phyloP scores from a whole-genome alignment of 352 stramenopile genomes.

The Phytopythium chamaehyphon region DNA sequence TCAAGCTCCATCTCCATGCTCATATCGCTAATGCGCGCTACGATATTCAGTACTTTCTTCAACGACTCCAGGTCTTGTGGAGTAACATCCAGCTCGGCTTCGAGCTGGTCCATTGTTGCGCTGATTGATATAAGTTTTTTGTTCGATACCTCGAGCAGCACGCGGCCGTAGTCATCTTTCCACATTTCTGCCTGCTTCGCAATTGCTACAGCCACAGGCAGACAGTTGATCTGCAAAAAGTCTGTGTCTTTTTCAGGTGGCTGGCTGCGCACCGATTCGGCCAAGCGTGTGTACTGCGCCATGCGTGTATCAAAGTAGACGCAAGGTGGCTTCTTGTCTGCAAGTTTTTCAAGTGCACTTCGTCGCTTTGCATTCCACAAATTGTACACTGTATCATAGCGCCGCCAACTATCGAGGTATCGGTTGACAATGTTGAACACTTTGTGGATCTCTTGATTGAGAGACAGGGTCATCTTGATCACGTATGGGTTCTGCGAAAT shows the following conservation, averaged over 20 bases:
- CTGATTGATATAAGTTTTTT: constrained; percentile 76
- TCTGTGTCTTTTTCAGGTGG: constrained; percentile 92
- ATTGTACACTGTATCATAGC: constrained; percentile 94
- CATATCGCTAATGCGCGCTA: constrained; percentile 82
- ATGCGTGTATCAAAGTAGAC: constrained; percentile 95
- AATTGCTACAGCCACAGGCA: constrained; percentile 86
- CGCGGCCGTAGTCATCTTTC: constrained; percentile 93
- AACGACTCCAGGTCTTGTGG: constrained; percentile 90
- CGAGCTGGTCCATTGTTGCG: constrained; percentile 73
- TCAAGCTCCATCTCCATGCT: constrained; percentile 95
- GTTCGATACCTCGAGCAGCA: constrained; percentile 86
- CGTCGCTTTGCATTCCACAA: constrained; percentile 93
- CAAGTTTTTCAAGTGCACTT: constrained; percentile 88
- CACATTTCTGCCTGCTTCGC: constrained; percentile 91
- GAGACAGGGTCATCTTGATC: constrained; percentile 92
- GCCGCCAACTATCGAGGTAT: constrained; percentile 92
- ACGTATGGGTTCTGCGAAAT: constrained; percentile 95
- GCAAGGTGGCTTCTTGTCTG: constrained; percentile 89
- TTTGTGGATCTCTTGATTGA: constrained; percentile 94
- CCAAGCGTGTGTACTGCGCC: constrained; percentile 85
- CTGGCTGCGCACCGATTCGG: constrained; percentile 86
- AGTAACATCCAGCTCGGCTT: constrained; percentile 71
- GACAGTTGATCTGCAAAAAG: constrained; percentile 93
- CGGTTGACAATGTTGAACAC: constrained; percentile 94
- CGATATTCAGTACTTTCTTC: constrained; percentile 92